Conservation (phyloP, 257 asterid genomes). For the Verbascum thapsus region DNA sequence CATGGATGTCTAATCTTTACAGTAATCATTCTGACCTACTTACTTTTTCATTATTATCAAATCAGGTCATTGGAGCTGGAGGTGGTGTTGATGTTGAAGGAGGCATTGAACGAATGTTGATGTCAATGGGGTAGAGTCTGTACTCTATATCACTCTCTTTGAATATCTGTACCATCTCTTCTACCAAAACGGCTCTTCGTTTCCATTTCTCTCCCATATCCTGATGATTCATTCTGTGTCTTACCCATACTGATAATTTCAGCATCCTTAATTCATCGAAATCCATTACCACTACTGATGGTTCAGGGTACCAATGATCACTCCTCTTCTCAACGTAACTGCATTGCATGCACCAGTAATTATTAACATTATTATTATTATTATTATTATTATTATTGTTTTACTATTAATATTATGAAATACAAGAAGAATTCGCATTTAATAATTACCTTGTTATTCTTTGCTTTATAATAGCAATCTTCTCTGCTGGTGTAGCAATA, state of each 20-base stretch:
- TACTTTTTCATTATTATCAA: no score
- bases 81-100: background rate
- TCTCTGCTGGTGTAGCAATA: slow-evolving; percentile 46
- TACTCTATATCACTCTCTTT: slow-evolving; percentile 54
- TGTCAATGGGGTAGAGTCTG: slow-evolving; percentile 47
- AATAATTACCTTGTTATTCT: slow-evolving; percentile 40
- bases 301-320: slow-evolving; percentile 54
- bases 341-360: slow-evolving; percentile 1
- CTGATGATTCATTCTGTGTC: slow-evolving; percentile 55
- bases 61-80: no score
- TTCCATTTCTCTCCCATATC: slow-evolving; percentile 46
- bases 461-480: slow-evolving; percentile 40
- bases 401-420: no score
- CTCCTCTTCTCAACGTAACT: slow-evolving; percentile 50
- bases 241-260: slow-evolving; percentile 50
- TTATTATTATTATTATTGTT: no score
- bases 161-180: slow-evolving; percentile 50
- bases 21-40: no score
- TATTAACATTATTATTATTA: no score
- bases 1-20: no score
- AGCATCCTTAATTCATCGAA: slow-evolving; percentile 42
- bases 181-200: slow-evolving; percentile 48
- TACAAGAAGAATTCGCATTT: no score
- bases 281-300: slow-evolving; percentile 41
- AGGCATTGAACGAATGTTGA: slow-evolving; percentile 50